Percentiles rank a stretch among this genome's conserved stretches.
phyloP scores from a whole-genome alignment of 2,329 filamentous ascomycete species.

The Curvularia lunata region DNA sequence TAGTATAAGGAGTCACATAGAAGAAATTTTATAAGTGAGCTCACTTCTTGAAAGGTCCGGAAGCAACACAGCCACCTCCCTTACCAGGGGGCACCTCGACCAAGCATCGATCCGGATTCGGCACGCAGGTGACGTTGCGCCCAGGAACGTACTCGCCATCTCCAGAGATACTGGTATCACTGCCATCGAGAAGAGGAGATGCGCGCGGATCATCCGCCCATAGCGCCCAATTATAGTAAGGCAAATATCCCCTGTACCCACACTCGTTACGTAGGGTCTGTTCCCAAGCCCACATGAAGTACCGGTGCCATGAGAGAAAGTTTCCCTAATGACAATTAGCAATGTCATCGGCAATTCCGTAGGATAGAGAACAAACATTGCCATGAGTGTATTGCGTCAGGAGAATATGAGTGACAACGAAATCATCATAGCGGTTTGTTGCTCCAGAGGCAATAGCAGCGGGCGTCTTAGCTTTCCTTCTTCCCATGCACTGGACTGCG shows the following conservation, averaged over 20 bases:
- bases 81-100: slow-evolving; percentile 45
- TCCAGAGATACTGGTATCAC: slow-evolving; percentile 11
- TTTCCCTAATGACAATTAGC: slow-evolving; percentile 26
- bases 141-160: slow-evolving; percentile 3
- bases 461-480: slow-evolving; percentile 10
- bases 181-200: slow-evolving; percentile 9
- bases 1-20: not conserved
- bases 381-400: slow-evolving; percentile 38
- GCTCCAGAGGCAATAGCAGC: slow-evolving; percentile 33
- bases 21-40: not conserved
- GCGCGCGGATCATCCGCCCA: slow-evolving; percentile 6
- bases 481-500: not conserved
- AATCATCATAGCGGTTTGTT: slow-evolving; percentile 41
- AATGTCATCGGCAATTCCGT: no score
- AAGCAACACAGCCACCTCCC: slow-evolving; percentile 61
- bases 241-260: slow-evolving; percentile 10
- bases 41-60: slow-evolving; percentile 58
- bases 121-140: slow-evolving; percentile 3
- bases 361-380: slow-evolving; percentile 23
- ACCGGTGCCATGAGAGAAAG: slow-evolving; percentile 49
- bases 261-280: slow-evolving; percentile 51
- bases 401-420: slow-evolving; percentile 41
- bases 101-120: slow-evolving; percentile 2
- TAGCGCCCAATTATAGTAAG: slow-evolving; percentile 11
- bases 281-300: slow-evolving; percentile 52